These are phyloP conservation scores for Stagonosporopsis chrysanthemi DNA, from an alignment of 2,329 filamentous ascomycete genomes.

Conservation along the genomic window DNA sequence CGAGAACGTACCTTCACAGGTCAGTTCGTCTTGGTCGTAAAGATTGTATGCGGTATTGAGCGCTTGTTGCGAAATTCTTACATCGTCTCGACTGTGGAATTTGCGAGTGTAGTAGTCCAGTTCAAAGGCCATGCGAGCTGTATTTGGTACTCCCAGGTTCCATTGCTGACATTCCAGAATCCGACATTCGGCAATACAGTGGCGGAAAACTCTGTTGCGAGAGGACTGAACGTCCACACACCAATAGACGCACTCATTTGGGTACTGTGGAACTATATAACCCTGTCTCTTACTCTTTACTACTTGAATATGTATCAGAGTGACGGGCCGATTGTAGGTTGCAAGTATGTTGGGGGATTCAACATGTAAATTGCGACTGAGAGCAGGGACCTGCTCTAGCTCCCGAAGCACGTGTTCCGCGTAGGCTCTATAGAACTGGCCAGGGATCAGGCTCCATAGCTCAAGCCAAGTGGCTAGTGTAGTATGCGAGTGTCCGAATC, in stretches of 20 bases:
- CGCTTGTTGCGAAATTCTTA: constrained; percentile 21
- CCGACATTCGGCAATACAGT: constrained; percentile 39
- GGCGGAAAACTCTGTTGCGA: constrained; percentile 33
- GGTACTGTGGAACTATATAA: background rate
- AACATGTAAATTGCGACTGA: background rate
- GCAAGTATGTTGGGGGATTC: too few species aligned
- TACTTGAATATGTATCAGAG: background rate
- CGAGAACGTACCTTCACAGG: constrained; percentile 38
- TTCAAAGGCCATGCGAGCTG: constrained; percentile 44
- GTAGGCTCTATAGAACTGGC: background rate
- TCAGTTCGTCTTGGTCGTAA: background rate
- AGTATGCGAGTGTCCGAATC: background rate
- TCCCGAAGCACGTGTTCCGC: constrained; percentile 3
- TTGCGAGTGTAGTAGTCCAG: constrained; percentile 37
- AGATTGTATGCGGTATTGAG: background rate
- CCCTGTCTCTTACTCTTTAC: too few species aligned
- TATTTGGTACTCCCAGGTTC: constrained; percentile 46
- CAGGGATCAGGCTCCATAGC: constrained; percentile 3
- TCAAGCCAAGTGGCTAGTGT: background rate
- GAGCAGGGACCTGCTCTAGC: background rate
- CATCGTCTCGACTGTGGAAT: constrained; percentile 41
- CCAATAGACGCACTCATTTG: constrained; percentile 30
- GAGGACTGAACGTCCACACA: constrained; percentile 40
- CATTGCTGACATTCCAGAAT: constrained; percentile 43
- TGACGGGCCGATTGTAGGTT: background rate